A percentile compares a stretch with the other conserved stretches of the same genome.
Evolutionary conservation across 2,329 filamentous ascomycete species (phyloP).

Genomic region (Chaetomium strumarium): DNA sequence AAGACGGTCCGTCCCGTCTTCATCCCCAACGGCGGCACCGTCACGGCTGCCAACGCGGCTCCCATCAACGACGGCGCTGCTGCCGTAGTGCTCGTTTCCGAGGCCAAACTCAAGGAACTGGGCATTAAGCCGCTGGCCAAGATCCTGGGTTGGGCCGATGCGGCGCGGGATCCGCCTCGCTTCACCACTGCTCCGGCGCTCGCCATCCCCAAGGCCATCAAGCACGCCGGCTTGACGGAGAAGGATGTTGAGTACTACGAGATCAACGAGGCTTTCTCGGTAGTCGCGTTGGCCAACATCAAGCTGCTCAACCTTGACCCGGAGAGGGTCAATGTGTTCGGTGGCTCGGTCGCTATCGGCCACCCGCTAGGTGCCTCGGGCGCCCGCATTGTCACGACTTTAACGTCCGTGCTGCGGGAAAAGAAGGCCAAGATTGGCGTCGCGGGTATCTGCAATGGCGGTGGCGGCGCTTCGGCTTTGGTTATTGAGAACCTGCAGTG

Average conservation of each 20-base stretch:
- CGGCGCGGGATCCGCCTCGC: constrained; percentile 82
- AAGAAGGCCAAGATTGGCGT: constrained; percentile 91
- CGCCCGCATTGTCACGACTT: constrained; percentile 84
- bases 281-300: constrained; percentile 92
- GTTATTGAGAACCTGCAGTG: constrained; percentile 73
- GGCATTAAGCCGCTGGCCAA: constrained; percentile 88
- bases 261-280: constrained; percentile 99
- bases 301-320: constrained; percentile 76
- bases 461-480: constrained; percentile 88
- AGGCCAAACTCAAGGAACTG: constrained; percentile 88
- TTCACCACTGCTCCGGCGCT: constrained; percentile 93
- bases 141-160: constrained; percentile 96
- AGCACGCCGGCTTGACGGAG: constrained; percentile 79
- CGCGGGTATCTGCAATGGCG: constrained; percentile 96
- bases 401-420: constrained; percentile 81
- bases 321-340: constrained; percentile 91
- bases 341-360: constrained; percentile 90
- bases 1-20: constrained; percentile 80
- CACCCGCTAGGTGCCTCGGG: constrained; percentile 93
- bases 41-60: constrained; percentile 94
- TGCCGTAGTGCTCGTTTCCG: constrained; percentile 87
- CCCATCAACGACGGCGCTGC: constrained; percentile 93
- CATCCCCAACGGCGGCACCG: constrained; percentile 72
- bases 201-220: constrained; percentile 94
- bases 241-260: constrained; percentile 87